Evolutionary conservation across 2,329 filamentous ascomycete species (phyloP).

Genomic region (Alternaria sp.): DNA sequence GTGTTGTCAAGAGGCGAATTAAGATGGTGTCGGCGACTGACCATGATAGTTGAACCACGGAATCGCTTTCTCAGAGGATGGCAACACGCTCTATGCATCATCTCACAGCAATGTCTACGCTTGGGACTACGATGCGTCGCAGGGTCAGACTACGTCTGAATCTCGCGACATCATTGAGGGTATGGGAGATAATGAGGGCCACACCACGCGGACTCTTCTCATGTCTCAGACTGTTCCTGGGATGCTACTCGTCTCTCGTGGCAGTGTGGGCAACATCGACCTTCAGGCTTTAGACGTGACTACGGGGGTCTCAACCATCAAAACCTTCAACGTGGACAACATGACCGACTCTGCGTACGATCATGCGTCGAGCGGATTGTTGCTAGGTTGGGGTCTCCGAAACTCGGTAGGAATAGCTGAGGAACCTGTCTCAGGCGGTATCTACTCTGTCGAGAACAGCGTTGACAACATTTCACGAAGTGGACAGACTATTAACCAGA

Average conservation of each 20-base stretch:
- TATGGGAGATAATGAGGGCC: slow-evolving; percentile 66
- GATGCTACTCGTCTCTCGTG: slow-evolving; percentile 70
- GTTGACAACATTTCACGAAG: slow-evolving; percentile 69
- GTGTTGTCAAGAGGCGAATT: neutral
- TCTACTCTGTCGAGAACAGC: slow-evolving; percentile 73
- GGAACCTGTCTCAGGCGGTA: slow-evolving; percentile 61
- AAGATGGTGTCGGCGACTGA: slow-evolving; percentile 9
- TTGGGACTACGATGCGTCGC: slow-evolving; percentile 70
- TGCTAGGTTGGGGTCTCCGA: slow-evolving; percentile 72
- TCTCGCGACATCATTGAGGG: slow-evolving; percentile 65
- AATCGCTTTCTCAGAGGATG: slow-evolving; percentile 59
- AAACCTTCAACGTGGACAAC: slow-evolving; percentile 65
- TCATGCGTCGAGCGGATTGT: slow-evolving; percentile 61
- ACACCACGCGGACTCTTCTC: slow-evolving; percentile 72
- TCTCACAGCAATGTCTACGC: slow-evolving; percentile 66
- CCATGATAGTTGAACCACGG: slow-evolving; percentile 59
- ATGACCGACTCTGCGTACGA: slow-evolving; percentile 53
- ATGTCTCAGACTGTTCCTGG: slow-evolving; percentile 64
- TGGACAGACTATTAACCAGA: slow-evolving; percentile 68
- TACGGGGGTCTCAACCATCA: slow-evolving; percentile 72
- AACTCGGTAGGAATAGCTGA: slow-evolving; percentile 78
- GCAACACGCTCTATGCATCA: slow-evolving; percentile 64
- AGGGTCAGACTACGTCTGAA: slow-evolving; percentile 57
- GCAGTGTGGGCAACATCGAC: slow-evolving; percentile 71
- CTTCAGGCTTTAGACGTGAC: slow-evolving; percentile 58